A percentile compares a stretch with the other conserved stretches of the same genome.
phyloP scores from a whole-genome alignment of 169 alveolate genomes.

The Nephromyces sp. region DNA sequence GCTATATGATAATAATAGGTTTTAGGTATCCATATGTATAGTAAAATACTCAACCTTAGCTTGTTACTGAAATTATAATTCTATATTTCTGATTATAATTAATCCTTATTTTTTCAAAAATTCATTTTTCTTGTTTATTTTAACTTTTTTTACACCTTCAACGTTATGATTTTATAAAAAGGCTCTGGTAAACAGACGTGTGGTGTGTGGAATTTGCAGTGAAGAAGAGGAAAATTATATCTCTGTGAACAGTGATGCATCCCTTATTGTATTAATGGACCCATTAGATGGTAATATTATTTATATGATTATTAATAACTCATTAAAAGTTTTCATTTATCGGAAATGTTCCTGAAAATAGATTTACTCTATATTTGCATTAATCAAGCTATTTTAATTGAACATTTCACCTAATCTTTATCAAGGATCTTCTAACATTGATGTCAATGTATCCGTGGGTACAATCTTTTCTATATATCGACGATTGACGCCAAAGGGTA shows the following conservation, averaged over 20 bases:
- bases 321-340: too few species aligned
- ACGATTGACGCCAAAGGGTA: slow-evolving; percentile 23
- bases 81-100: too few species aligned
- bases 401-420: too few species aligned
- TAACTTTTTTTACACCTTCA: not conserved
- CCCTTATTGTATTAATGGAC: slow-evolving; percentile 56
- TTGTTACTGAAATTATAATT: not conserved
- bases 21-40: not conserved
- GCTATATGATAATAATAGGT: not conserved
- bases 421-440: slow-evolving; percentile 55
- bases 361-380: too few species aligned
- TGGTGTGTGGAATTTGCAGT: slow-evolving; percentile 44
- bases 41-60: not conserved
- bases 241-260: slow-evolving; percentile 16
- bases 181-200: slow-evolving; percentile 38
- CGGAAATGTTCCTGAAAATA: too few species aligned
- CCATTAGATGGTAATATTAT: slow-evolving; percentile 66
- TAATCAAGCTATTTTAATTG: too few species aligned
- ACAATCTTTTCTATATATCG: slow-evolving; percentile 64
- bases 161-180: slow-evolving; percentile 2
- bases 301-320: not conserved
- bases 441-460: slow-evolving; percentile 67
- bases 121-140: too few species aligned
- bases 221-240: slow-evolving; percentile 44
- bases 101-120: too few species aligned